Percentiles rank a stretch among this genome's conserved stretches.
Conservation (phyloP, 2,329 filamentous ascomycete species). For the Cercospora sojina region DNA sequence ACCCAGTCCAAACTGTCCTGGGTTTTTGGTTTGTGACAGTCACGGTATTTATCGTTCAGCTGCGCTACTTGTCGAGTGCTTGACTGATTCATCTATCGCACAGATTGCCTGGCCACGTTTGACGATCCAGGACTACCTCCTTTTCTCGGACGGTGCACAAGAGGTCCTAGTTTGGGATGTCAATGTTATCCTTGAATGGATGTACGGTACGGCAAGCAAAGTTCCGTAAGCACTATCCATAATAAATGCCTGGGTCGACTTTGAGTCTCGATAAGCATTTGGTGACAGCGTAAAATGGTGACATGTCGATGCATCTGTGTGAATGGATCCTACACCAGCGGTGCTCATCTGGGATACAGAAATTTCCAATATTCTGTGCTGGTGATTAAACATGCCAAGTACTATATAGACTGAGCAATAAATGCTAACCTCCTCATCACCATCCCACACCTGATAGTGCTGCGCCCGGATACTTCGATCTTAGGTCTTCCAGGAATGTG, state of each 20-base stretch:
- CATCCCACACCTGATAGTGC: not conserved
- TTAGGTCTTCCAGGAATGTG: not conserved
- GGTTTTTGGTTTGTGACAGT: not conserved
- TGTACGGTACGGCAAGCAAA: too few species aligned
- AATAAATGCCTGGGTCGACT: too few species aligned
- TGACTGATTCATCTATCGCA: not conserved
- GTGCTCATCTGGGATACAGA: too few species aligned
- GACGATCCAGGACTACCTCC: not conserved
- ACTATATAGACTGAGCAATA: too few species aligned
- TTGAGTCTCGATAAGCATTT: too few species aligned
- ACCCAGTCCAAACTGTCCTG: not conserved
- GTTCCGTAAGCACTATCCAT: too few species aligned
- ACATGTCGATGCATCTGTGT: too few species aligned
- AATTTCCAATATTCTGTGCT: too few species aligned
- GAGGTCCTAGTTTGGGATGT: not conserved
- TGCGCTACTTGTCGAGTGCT: not conserved
- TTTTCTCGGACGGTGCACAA: not conserved
- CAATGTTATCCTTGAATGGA: not conserved
- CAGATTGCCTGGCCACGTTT: not conserved
- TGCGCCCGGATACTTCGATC: slow-evolving; percentile 8
- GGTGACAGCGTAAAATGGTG: too few species aligned
- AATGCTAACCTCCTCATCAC: not conserved
- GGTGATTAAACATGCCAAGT: too few species aligned
- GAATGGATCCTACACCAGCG: too few species aligned
- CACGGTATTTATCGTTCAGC: not conserved